Base-by-base conservation (phyloP, 495 filamentous ascomycete species). In the Halenospora varia region DNA sequence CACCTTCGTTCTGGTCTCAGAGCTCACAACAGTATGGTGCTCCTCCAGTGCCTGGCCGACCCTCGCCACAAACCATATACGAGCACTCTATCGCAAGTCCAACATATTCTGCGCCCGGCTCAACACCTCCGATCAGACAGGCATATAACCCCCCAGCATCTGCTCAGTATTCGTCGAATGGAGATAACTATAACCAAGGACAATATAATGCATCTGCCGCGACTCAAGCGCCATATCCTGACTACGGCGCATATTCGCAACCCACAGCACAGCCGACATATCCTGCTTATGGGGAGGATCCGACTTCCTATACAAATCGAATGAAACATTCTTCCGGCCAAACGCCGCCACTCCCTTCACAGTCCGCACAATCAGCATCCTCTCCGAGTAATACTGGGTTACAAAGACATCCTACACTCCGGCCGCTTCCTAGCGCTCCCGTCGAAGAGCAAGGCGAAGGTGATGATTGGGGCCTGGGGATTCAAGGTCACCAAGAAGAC, bases 381-480 rank as follows among this genome's bases (percentile, higher is more conserved):
- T 52, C 68, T n/a, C 66, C 68, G 40, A 51, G 62, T 20, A 56
- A 65, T 4, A 48, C 71, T 23, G 68, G 72, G 20, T 57, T 81
- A 11, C 66, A 71, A 52, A 70, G 80, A 55, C 80, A 82, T 54
- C 80, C 80, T 2, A 82, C 80, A 0, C 77, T 80, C 58, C 72
- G 76, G 25, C 80, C 80, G 39, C 70, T 82, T 19, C 80, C 80
- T 22, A 79, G 64, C 53, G 75, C 78, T 6, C 80, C 80, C 2
- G 70, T 75, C 9, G 61, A 59, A 9, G 66, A 76, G 40, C 40
- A 68, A 26, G 63, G 65, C 1, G 75, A 75, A 42, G 74, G 74
- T 41, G 59, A 67, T 22, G 65, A 66, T 25, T 78, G 75, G 67
- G 68, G 70, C 51, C 67, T 71, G 62, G 69, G 70, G 50, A 70